phyloP scores from a whole-genome alignment of 192 early-diverging fungal species.

The Chytriomyces sp. region DNA sequence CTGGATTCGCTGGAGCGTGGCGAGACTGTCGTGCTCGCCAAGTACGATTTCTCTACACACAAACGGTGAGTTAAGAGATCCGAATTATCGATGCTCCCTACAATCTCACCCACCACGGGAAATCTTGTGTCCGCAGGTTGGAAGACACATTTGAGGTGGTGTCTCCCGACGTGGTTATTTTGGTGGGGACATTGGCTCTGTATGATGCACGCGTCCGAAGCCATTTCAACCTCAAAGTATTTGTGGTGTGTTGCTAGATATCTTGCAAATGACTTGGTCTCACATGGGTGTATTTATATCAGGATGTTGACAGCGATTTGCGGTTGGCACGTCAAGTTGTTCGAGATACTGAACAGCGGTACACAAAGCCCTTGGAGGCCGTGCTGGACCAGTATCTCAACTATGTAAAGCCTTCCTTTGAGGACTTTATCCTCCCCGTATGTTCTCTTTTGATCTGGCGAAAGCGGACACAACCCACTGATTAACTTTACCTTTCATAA shows the following conservation, averaged over 20 bases:
- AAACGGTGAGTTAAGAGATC: conserved; percentile 34
- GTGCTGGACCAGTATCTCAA: conserved; percentile 72
- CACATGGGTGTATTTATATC: conserved; percentile 24
- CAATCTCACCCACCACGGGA: background rate
- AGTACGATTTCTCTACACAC: conserved; percentile 62
- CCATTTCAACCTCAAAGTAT: conserved; percentile 74
- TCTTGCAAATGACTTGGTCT: conserved; percentile 53
- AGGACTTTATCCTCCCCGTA: conserved; percentile 84
- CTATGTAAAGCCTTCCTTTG: conserved; percentile 83
- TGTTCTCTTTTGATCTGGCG: conserved; percentile 12
- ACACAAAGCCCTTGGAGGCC: conserved; percentile 45
- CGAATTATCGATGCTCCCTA: conserved; percentile 3
- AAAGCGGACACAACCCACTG: background rate
- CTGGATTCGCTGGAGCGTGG: conserved; percentile 57
- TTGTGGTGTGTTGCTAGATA: conserved; percentile 22
- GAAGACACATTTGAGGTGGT: conserved; percentile 35
- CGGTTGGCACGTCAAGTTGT: conserved; percentile 59
- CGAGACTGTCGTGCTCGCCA: conserved; percentile 56
- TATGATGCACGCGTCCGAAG: conserved; percentile 59
- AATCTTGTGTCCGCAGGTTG: conserved; percentile 8
- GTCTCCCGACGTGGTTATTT: conserved; percentile 67
- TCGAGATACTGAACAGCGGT: conserved; percentile 42
- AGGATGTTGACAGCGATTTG: conserved; percentile 78
- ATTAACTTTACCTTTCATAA: background rate
- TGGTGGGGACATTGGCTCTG: conserved; percentile 78